These are phyloP conservation scores for Neurospora sp. DNA, from an alignment of 495 filamentous ascomycete species.

Conservation along the genomic window DNA sequence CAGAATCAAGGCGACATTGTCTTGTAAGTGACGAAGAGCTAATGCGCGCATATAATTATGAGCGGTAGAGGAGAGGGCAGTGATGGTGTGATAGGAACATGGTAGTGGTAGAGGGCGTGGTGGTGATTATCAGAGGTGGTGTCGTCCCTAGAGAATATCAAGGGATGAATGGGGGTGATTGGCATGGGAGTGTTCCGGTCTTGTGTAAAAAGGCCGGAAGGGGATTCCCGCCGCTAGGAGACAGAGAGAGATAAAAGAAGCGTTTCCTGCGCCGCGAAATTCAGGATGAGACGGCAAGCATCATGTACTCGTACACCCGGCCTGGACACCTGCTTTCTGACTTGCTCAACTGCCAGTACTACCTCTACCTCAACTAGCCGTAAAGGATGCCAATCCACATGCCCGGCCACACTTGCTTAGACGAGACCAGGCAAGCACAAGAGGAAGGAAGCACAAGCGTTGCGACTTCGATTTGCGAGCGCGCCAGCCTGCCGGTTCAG, in stretches of 20 bases:
- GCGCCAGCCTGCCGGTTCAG: background rate
- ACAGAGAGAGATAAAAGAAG: background rate
- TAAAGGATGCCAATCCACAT: background rate
- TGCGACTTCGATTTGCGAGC: background rate
- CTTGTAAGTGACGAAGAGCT: background rate
- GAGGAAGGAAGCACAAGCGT: background rate
- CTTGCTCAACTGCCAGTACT: background rate
- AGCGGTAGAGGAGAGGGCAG: background rate
- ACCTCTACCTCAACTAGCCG: background rate
- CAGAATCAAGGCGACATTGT: background rate
- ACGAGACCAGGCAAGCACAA: background rate
- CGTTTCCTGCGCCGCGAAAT: background rate
- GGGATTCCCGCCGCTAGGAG: background rate
- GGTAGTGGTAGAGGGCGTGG: background rate
- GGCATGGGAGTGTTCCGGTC: background rate
- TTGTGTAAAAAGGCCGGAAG: background rate
- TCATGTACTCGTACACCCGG: background rate
- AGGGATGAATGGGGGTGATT: conserved; percentile 1
- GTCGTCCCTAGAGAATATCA: conserved; percentile 2
- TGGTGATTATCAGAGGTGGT: background rate
- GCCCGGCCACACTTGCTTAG: background rate
- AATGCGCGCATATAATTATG: background rate
- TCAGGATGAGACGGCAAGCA: background rate
- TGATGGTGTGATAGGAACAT: background rate
- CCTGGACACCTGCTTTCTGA: background rate